Percentiles rank a stretch among this genome's conserved stretches.
Evolutionary conservation across 2,329 filamentous ascomycete genomes (phyloP).

Genomic region (Nigrospora oryzae): DNA sequence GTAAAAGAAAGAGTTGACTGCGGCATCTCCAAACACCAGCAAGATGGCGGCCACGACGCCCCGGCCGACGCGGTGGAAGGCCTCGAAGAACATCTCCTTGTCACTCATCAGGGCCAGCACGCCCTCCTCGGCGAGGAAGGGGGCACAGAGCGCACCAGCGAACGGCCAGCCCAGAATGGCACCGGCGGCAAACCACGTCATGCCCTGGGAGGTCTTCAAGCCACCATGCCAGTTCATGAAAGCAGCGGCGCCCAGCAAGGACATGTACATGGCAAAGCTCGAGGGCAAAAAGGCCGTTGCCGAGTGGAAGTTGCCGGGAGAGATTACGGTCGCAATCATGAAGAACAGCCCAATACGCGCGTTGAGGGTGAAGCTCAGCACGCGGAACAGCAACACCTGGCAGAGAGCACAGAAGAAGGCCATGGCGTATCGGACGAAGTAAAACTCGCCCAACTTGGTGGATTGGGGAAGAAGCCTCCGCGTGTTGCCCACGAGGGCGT

Average conservation of each 20-base stretch:
- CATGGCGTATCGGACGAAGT: conserved; percentile 69
- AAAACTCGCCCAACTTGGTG: conserved; percentile 71
- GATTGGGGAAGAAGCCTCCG: conserved; percentile 54
- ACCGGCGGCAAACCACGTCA: conserved; percentile 85
- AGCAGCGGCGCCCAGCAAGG: conserved; percentile 74
- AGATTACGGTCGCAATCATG: conserved; percentile 65
- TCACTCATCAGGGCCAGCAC: conserved; percentile 47
- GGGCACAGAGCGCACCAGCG: conserved; percentile 69
- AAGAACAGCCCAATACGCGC: conserved; percentile 81
- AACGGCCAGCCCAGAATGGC: conserved; percentile 93
- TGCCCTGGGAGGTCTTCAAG: conserved; percentile 70
- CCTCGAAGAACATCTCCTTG: conserved; percentile 50
- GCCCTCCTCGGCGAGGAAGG: conserved; percentile 73
- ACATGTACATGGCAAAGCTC: conserved; percentile 93
- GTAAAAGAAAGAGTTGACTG: conserved; percentile 79
- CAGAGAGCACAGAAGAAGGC: conserved; percentile 71
- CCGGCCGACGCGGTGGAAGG: conserved; percentile 53
- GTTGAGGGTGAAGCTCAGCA: conserved; percentile 69
- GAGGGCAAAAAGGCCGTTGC: conserved; percentile 82
- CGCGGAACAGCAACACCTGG: conserved; percentile 73
- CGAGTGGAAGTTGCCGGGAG: conserved; percentile 89
- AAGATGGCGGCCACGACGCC: conserved; percentile 59
- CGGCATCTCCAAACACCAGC: conserved; percentile 63
- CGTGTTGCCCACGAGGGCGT: conserved; percentile 64
- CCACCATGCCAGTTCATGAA: conserved; percentile 88